Evolutionary conservation across 345 rosid species (phyloP), one percentile per base, ranked within the genome.

Genomic region (Populus nigra): DNA sequence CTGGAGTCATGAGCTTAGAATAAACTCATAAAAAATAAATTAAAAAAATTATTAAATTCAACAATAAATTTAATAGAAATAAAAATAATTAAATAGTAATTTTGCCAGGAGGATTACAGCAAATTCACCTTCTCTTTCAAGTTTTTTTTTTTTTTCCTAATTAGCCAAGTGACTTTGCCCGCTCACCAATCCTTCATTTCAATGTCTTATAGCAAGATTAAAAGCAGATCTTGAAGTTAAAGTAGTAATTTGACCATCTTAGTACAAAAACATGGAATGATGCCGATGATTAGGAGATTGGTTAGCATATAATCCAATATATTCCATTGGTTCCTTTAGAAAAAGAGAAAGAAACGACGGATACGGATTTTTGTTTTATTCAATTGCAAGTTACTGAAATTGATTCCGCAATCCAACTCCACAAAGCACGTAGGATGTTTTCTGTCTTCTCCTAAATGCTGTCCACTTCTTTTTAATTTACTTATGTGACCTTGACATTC

Each of bases 261-360:
- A 50, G 43, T 55, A 65, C 57, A 9, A 47, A 27, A 45, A 68
- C 57, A 68, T 36, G 57, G 77, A 82, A 71, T 76, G 71, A 71
- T 50, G 63, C 25, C 13, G 29, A 15, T 13, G 65, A 76, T 78
- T 57, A 69, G 11, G 68, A 75, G 70, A 65, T 59, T 68, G 74
- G 79, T 77, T 66, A 74, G 79, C 71, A 49, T 77, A 76, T 49
- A 38, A 71, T 73, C 77, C 53, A 76, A 78, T 74, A 71, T 77
- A 76, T 81, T 84, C 78, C 5, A 27, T 49, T 1, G 10, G 47
- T 81, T 63, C 22, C 78, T 78, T 78, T 68, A 22, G 1, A 4
- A 23, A 41, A 0, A 2, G 11, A 69, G 43, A 71, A 41, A 38
- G 22, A 16, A 27, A 77, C 5, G 15, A 39, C 8, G 27, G 72